Evolutionary conservation across 345 rosid species (phyloP), one percentile per base, ranked within the genome.

Genomic region (Pistacia vera): DNA sequence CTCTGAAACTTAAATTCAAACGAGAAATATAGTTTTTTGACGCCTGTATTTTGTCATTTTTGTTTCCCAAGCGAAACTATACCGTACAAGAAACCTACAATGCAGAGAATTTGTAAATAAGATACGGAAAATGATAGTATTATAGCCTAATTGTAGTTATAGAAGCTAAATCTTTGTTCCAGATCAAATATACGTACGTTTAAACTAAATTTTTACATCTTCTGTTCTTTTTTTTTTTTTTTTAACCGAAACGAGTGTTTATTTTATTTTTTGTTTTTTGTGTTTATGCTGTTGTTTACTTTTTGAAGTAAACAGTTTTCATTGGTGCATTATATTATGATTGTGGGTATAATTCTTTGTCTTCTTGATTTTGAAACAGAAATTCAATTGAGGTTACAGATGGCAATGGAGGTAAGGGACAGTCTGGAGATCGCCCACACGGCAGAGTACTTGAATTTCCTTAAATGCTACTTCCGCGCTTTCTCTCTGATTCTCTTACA

Each of bases 341-440:
- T 58, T 69, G 55, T 22, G 18, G 80, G 1, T 73, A 2, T 76
- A 33, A 48, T 38, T 22, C 51, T 17, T 46, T 70, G n/a, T 69
- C 1, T 25, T 12, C 58, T 54, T 74, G 48, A 18, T 75, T 68
- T 67, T 79, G 66, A 44, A 83, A 85, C 90, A 97, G 98, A 89
- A 59, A 89, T 92, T 44, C 93, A 87, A 66, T 49, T 84, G 49
- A 97, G 98, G 91, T 88, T 91, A 18, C 90, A 86, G 84, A 90
- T 92, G 94, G 98, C 88, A 20, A 91, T 94, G 89, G 99, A 92
- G 80, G 98, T 97, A 22, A 92, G 98, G 20, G 98, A 97, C 82
- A 97, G 98, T 81, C 83, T 97, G 13, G 99, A 97, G 94, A 97
- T 97, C 74, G 98, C 97, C 0, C 97, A 97, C 80, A 92, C 99